phyloP scores from a whole-genome alignment of 768 basidiomycete species.

The Podaxis rugospora region DNA sequence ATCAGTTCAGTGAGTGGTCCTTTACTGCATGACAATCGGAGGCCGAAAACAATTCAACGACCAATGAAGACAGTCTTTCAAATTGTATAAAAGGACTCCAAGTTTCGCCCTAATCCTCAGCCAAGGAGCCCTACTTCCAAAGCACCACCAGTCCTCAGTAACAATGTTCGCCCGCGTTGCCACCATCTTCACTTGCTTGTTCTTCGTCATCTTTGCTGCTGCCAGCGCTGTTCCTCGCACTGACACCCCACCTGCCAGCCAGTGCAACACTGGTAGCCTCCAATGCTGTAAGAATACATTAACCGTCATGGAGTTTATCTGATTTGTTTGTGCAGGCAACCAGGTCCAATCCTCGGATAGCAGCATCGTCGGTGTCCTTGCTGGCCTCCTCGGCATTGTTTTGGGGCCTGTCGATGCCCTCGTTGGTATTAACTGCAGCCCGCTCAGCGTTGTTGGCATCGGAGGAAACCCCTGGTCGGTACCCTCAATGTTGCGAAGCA shows the following conservation, averaged over 20 bases:
- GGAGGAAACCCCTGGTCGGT: slow-evolving; percentile 19
- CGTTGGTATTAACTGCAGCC: slow-evolving; percentile 24
- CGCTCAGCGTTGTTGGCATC: slow-evolving; percentile 23
- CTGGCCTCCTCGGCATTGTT: slow-evolving; percentile 28
- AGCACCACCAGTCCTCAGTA: slow-evolving; percentile 1
- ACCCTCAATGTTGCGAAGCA: not conserved
- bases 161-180: slow-evolving; percentile 25
- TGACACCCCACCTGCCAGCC: slow-evolving; percentile 11
- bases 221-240: slow-evolving; percentile 21
- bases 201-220: slow-evolving; percentile 22
- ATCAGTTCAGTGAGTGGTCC: not conserved
- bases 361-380: slow-evolving; percentile 14
- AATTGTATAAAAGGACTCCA: slow-evolving; percentile 10
- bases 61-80: not conserved
- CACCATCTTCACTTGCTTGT: slow-evolving; percentile 18
- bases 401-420: slow-evolving; percentile 13
- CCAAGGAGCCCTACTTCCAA: slow-evolving; percentile 17
- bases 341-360: slow-evolving; percentile 16
- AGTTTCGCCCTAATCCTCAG: slow-evolving; percentile 11
- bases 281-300: slow-evolving; percentile 24
- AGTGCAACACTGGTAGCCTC: slow-evolving; percentile 25
- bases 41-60: not conserved
- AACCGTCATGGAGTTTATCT: not conserved
- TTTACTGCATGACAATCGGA: not conserved
- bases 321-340: slow-evolving; percentile 16